phyloP scores from a whole-genome alignment of 169 alveolate species.

The Cryptosporidium tyzzeri region DNA sequence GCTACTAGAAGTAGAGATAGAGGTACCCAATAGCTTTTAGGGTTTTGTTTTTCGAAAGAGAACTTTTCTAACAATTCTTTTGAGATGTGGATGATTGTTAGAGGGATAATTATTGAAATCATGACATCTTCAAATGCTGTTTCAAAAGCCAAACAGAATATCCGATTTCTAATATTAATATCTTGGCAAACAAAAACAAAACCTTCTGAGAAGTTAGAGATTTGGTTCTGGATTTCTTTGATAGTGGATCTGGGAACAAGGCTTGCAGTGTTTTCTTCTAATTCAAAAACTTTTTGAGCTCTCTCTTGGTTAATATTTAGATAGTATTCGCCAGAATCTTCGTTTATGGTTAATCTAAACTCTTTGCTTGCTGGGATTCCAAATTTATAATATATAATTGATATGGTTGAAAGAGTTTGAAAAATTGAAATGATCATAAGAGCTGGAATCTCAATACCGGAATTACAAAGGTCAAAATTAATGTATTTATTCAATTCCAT shows the following conservation, averaged over 20 bases:
- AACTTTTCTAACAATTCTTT: neutral
- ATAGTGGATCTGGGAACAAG: neutral
- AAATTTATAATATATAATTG: slow-evolving; percentile 22
- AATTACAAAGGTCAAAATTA: neutral
- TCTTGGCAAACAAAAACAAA: neutral
- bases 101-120: slow-evolving; percentile 79
- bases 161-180: slow-evolving; percentile 21
- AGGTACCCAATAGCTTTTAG: slow-evolving; percentile 3
- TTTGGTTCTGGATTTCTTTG: slow-evolving; percentile 3
- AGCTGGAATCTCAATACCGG: slow-evolving; percentile 28
- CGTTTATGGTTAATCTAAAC: neutral
- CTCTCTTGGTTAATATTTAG: slow-evolving; percentile 2
- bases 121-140: slow-evolving; percentile 80
- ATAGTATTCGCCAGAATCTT: slow-evolving; percentile 1
- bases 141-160: slow-evolving; percentile 77
- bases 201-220: slow-evolving; percentile 1
- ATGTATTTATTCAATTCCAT: neutral
- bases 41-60: neutral
- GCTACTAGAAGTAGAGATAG: slow-evolving; percentile 14
- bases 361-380: slow-evolving; percentile 34
- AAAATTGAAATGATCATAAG: slow-evolving; percentile 6
- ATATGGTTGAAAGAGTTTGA: slow-evolving; percentile 21
- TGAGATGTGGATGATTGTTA: slow-evolving; percentile 16
- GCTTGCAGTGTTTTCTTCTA: neutral
- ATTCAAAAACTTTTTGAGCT: slow-evolving; percentile 18